Conservation (phyloP, 2,329 filamentous ascomycete genomes). For the Neopestalotiopsis rosae region DNA sequence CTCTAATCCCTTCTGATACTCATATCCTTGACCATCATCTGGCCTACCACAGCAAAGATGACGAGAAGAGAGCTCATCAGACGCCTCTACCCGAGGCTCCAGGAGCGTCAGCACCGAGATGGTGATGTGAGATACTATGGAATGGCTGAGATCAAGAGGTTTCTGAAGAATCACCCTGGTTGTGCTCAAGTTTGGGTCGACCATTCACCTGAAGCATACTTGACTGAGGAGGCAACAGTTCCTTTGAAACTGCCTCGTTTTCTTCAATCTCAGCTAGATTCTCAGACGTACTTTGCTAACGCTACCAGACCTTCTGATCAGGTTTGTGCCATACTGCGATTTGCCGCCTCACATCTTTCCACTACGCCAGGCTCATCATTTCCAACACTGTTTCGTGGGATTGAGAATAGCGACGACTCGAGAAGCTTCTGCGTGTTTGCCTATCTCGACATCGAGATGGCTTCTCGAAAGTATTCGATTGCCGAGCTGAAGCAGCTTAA, state of each 20-base stretch:
- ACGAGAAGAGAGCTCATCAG: constrained; percentile 22
- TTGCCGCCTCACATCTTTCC: constrained; percentile 25
- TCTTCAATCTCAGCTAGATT: constrained; percentile 46
- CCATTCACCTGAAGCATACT: background rate
- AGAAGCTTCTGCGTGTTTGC: constrained; percentile 48
- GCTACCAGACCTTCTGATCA: constrained; percentile 32
- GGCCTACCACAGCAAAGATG: constrained; percentile 14
- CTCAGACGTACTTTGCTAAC: constrained; percentile 42
- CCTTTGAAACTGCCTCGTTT: constrained; percentile 38
- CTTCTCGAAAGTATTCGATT: constrained; percentile 47
- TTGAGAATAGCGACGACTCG: constrained; percentile 35
- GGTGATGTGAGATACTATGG: constrained; percentile 28
- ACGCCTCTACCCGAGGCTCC: constrained; percentile 28
- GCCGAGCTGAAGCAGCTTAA: constrained; percentile 51
- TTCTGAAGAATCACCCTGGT: constrained; percentile 24
- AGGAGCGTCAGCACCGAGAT: constrained; percentile 30
- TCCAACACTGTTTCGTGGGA: constrained; percentile 47
- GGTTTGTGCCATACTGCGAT: constrained; percentile 39
- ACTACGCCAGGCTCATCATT: constrained; percentile 26
- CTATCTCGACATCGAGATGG: constrained; percentile 47
- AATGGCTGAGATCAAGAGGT: constrained; percentile 33
- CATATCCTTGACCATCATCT: background rate
- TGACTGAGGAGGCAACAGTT: background rate
- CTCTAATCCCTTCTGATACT: background rate
- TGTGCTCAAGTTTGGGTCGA: constrained; percentile 22